A percentile compares a stretch with the other conserved stretches of the same genome.
phyloP scores from a whole-genome alignment of 345 rosid species.

The Brassica carinata region DNA sequence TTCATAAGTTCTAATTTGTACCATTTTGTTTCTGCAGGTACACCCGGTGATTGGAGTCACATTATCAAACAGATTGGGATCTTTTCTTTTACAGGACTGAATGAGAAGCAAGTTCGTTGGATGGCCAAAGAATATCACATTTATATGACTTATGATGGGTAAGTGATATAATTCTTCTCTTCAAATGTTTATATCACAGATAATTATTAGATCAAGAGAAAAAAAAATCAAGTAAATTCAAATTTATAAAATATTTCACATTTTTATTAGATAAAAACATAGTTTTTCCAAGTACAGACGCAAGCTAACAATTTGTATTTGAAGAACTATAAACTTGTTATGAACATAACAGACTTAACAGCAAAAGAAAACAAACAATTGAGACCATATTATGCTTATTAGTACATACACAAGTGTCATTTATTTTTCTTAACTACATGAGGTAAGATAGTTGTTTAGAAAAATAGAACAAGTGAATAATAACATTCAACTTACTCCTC shows the following conservation, averaged over 20 bases:
- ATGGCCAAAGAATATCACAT: no score
- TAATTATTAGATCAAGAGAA: no score
- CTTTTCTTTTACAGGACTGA: slow-evolving; percentile 70
- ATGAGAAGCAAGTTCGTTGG: slow-evolving; percentile 59
- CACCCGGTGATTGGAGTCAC: slow-evolving; percentile 88
- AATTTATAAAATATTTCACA: no score
- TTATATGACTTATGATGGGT: neutral
- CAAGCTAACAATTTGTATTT: no score
- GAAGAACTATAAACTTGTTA: no score
- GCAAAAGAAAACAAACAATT: no score
- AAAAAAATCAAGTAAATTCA: no score
- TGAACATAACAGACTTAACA: no score
- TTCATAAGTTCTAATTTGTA: neutral
- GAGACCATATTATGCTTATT: no score
- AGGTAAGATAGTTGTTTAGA: neutral
- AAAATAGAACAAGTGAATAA: neutral
- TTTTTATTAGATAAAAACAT: no score
- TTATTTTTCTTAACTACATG: neutral
- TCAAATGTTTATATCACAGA: neutral
- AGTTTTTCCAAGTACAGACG: no score
- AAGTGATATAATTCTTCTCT: neutral
- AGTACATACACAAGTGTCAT: no score
- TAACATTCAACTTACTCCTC: neutral
- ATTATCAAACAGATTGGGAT: slow-evolving; percentile 75
- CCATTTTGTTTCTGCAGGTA: slow-evolving; percentile 47